Base-by-base conservation (phyloP, 768 basidiomycete genomes). In the Xerocomellus intermedius region DNA sequence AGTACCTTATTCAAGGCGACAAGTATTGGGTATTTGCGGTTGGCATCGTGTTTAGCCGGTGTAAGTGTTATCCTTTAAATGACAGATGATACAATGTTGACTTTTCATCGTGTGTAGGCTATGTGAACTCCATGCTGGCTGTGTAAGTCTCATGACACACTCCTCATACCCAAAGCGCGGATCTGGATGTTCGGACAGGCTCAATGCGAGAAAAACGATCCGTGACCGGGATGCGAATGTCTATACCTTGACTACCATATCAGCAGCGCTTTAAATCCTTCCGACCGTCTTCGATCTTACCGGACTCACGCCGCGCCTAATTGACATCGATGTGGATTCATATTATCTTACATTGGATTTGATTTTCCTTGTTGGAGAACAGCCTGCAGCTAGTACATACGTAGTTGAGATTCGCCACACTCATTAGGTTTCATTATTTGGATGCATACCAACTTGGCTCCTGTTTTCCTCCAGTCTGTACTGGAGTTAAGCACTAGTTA, bases 61-160 rank as follows among this genome's bases (percentile, higher is more conserved):
- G 59, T 24, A 43, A 54, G 61, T 54, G 6, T 5, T 6, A 26
- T 26, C 5, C 8, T 38, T 17, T 7, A 10, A 2, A 19, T 21
- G 14, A n/a, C 3, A 9, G 19, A 19, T 9, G 12, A 22, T 19
- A 41, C 4, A 3, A 41, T 32, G 6, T 41, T 61, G 52, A 50
- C 44, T 5, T 12, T 16, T 30, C 4, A 9, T 28, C 12, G 4
- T 8, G 21, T 33, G 22, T 19, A 61, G 61, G 55, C 10, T 57
- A 62, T 13, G 52, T 61, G 46, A 61, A 57, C 41, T 61, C 60
- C 7, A 54, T 61, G 60, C 8, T 62, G 10, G 55, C 55, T 4
- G 55, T 57, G 59, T 57, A 30, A 51, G 59, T 57, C 8, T 7
- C 35, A 2, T 22, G n/a, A 32, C 19, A 14, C 13, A 30, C n/a